Base-by-base conservation (phyloP, 306 rosid species). In the Vigna unguiculata region DNA sequence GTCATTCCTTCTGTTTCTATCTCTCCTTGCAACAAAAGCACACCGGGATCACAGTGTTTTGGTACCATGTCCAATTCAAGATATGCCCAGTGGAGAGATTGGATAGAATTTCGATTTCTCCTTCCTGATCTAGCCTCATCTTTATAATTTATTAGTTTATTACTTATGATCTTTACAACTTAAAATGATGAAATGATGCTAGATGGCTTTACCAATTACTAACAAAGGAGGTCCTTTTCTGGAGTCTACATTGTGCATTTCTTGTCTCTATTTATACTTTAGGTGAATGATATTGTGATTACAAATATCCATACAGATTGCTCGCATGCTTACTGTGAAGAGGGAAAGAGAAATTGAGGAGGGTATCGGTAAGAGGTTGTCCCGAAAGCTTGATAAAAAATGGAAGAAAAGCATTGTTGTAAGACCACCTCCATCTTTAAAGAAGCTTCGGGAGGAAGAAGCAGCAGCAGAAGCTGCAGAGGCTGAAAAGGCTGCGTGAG, bases 281-380 rank as follows among this genome's bases (percentile, higher is more conserved):
- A 77, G 57, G 66, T 69, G 71, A 28, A 69, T 78, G 78, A 70
- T 83, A 54, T 47, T 59, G 28, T 34, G 55, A 67, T 20, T 46
- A 40, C 34, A 82, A 72, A 47, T 61, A 52, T 75, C 20, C 49
- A 12, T 41, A 21, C 75, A 92, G 99, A 47, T 91, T 89, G 93
- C 99, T 80, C 96, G 99, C 38, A 72, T 96, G 96, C 97, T 92
- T 24, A 96, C 99, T 6, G 96, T 92, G 64, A 90, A 83, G 86
- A 87, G 97, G 12, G 99, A 96, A 88, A 88, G 98, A 85, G 97
- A 96, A 86, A 51, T 92, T 4, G 99, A 92, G 74, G 91, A 89
- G 72, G 99, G 99, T 52, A 89, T 92, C 9, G 81, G 76, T 24
- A 96, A 92, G 86, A 83, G 99, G 78, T 80, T 91, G 81, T 96